Evolutionary conservation across 2,329 filamentous ascomycete species (phyloP), one percentile per base, ranked within the genome.

Genomic region (Fusarium coffeatum): DNA sequence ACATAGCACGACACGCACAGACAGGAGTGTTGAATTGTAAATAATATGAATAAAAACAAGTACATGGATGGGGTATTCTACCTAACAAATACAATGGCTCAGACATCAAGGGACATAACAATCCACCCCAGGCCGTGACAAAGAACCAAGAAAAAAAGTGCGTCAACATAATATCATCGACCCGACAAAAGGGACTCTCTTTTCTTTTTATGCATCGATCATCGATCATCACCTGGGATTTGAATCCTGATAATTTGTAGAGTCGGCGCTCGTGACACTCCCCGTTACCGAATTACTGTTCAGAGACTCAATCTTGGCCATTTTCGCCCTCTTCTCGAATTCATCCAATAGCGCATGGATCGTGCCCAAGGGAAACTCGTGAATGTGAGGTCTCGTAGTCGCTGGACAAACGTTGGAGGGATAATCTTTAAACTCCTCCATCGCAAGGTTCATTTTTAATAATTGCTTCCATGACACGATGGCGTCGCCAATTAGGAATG

Each of bases 391-490:
- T 22, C 37, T 34, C 54, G 63, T 34, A 43, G 50, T 28, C 15
- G 46, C 60, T 10, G 78, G 78, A 51, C 77, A 79, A 16, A 79
- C 66, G 12, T 74, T 51, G 15, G 77, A 78, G 3, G 69, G 70
- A 20, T 78, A 59, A 66, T 80, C 76, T 51, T 73, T 78, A 63
- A 80, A 77, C 53, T 80, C 79, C 59, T 80, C 78, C 67, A 78
- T 76, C 20, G 76, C 70, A 6, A 76, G 77, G 47, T 80, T 80
- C 30, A 80, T 46, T 3, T 73, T 73, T 11, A 80, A 70, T 18
- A 80, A 55, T 61, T 80, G 78, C 49, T 73, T 78, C 79, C 79
- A 80, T 2, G 79, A 76, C 9, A 81, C 74, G 13, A 80, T 78
- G 42, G 74, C 72, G 55, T 80, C 78, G 30, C 78, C 79, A 27